Percentiles rank a stretch among this genome's conserved stretches.
phyloP scores from a whole-genome alignment of 1,284 basidiomycete species.

The Cerioporus squamosus region DNA sequence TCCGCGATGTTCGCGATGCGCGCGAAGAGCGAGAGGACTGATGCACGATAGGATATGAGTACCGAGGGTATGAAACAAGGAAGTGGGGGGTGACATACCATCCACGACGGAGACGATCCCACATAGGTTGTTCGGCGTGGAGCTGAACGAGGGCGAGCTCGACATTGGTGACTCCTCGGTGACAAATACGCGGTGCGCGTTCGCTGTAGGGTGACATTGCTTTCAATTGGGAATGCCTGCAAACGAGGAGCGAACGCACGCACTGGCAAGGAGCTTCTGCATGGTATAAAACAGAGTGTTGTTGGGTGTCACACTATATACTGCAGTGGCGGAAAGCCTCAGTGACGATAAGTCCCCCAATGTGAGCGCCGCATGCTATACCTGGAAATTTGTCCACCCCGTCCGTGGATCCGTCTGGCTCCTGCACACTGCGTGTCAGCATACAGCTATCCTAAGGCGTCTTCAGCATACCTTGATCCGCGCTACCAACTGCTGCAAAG shows the following conservation, averaged over 20 bases:
- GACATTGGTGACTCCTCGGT: slow-evolving; percentile 56
- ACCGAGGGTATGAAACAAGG: not conserved
- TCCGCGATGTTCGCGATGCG: slow-evolving; percentile 69
- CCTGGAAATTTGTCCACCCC: slow-evolving; percentile 77
- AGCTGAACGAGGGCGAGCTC: slow-evolving; percentile 44
- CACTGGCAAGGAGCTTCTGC: slow-evolving; percentile 79
- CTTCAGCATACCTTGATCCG: slow-evolving; percentile 59
- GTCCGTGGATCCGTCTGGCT: slow-evolving; percentile 69
- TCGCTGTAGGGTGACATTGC: slow-evolving; percentile 48
- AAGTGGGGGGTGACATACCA: slow-evolving; percentile 51
- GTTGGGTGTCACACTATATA: slow-evolving; percentile 70
- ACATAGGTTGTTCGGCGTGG: slow-evolving; percentile 55
- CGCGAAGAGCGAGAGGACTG: slow-evolving; percentile 77
- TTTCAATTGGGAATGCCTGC: not conserved
- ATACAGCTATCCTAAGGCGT: not conserved
- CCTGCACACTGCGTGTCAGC: slow-evolving; percentile 41
- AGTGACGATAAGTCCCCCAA: not conserved
- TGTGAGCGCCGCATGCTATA: slow-evolving; percentile 30
- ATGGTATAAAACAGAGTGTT: slow-evolving; percentile 69
- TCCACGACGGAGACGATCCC: slow-evolving; percentile 82
- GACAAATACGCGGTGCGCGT: slow-evolving; percentile 78
- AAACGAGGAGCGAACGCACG: slow-evolving; percentile 30
- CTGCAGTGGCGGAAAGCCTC: slow-evolving; percentile 41
- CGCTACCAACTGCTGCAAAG: slow-evolving; percentile 68
- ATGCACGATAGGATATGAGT: not conserved